These are phyloP conservation scores for Lasiosphaeris hirsuta DNA, from an alignment of 495 filamentous ascomycete species.

Conservation along the genomic window DNA sequence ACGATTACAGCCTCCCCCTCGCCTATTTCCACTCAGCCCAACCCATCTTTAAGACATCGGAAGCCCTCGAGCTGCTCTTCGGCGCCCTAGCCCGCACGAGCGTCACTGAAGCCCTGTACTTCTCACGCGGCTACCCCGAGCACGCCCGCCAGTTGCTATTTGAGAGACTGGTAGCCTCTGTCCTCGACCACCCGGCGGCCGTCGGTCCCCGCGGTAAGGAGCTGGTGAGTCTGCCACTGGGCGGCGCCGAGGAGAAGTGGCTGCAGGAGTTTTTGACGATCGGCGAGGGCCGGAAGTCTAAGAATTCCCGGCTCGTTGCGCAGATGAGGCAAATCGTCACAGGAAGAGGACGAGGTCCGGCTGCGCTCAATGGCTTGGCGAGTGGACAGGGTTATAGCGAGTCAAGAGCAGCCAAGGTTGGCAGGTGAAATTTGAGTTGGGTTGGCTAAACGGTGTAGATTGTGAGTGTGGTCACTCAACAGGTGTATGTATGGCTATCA, in stretches of 20 bases:
- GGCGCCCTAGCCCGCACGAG: constrained; percentile 62
- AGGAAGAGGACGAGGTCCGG: constrained; percentile 15
- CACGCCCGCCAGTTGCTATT: constrained; percentile 58
- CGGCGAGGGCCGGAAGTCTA: constrained; percentile 58
- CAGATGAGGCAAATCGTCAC: constrained; percentile 60
- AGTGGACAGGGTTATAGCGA: neutral
- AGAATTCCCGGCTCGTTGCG: constrained; percentile 63
- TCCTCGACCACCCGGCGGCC: constrained; percentile 46
- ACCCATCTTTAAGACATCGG: constrained; percentile 58
- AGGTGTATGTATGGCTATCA: too few relatives aligned
- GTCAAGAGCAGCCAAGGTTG: neutral
- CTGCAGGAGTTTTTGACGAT: constrained; percentile 60
- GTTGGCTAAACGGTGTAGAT: too few relatives aligned
- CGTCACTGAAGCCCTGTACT: constrained; percentile 70
- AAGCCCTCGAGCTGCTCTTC: constrained; percentile 61
- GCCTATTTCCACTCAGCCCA: constrained; percentile 73
- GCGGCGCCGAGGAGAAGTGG: constrained; percentile 67
- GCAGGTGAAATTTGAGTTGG: neutral
- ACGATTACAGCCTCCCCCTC: constrained; percentile 63
- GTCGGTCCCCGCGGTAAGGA: constrained; percentile 57
- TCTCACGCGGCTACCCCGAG: constrained; percentile 62
- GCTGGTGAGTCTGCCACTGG: constrained; percentile 66
- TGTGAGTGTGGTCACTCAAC: too few relatives aligned
- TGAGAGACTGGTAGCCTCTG: constrained; percentile 61
- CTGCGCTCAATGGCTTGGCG: constrained; percentile 5